Evolutionary conservation across 768 basidiomycete genomes (phyloP), one percentile per base, ranked within the genome.

Genomic region (Lactarius tabidus): DNA sequence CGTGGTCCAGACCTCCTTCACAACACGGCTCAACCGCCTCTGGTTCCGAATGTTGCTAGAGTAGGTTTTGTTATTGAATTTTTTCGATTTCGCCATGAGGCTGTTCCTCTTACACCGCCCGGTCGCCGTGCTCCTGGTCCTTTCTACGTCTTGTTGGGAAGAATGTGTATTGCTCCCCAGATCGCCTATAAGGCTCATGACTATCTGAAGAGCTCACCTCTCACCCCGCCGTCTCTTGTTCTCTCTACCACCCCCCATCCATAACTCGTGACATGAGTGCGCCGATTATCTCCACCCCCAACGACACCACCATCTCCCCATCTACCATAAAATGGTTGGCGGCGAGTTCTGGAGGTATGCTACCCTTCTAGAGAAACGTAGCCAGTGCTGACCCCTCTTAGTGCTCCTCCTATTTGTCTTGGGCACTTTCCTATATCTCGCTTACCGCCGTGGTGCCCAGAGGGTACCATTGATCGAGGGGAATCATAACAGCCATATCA

Each of bases 381-480:
- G 17, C n/a, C 38, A 9, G 5, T 12, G 36, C 45, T 61, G 38
- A 65, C 38, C 45, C 9, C 20, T 0, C 18, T 6, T 33, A 66
- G 65, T 62, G 17, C 33, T 62, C n/a, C 15, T 66, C 12, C 14
- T 66, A 6, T 54, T 62, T 35, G 51, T 31, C 26, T 39, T 53
- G 9, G 57, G 57, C 15, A 54, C 35, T 20, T 38, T 59, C 20
- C 9, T 62, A 15, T 28, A 35, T 45, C 39, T 20, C 35, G 33
- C 26, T 28, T 23, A 35, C 57, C n/a, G 39, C 23, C 60, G 51
- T 8, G 18, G 33, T 7, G 39, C 41, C 3, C 17, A 20, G 28
- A 23, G 18, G 35, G n/a, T 23, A 26, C 33, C 56, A 14, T 39
- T 51, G 9, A 6, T 26, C 0, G 60, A 58, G n/a, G 60, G 58